A percentile compares a stretch with the other conserved stretches of the same genome.
Conservation (phyloP, 768 basidiomycete genomes). For the Gymnopilus junonius region DNA sequence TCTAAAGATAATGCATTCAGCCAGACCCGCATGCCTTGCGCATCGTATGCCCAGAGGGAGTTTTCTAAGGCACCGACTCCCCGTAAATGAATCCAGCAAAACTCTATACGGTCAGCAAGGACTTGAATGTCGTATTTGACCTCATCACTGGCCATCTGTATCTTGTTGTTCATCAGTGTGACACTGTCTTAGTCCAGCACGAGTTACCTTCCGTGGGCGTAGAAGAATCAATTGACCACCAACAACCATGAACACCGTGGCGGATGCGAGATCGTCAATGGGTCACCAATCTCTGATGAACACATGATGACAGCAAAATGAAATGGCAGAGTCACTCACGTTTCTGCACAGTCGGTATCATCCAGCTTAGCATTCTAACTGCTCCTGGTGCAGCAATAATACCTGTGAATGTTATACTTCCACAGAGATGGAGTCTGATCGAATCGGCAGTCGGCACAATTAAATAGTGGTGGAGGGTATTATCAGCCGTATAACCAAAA, state of each 20-base stretch:
- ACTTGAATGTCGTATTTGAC: slow-evolving; percentile 98
- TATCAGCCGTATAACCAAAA: slow-evolving; percentile 96
- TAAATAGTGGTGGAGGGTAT: slow-evolving; percentile 90
- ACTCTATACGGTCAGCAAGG: slow-evolving; percentile 95
- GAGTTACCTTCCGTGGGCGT: slow-evolving; percentile 79
- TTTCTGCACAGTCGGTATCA: slow-evolving; percentile 93
- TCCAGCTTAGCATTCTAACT: slow-evolving; percentile 94
- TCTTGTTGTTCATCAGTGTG: background rate
- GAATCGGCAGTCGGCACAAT: slow-evolving; percentile 83
- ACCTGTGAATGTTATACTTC: slow-evolving; percentile 92
- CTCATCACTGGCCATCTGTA: slow-evolving; percentile 80
- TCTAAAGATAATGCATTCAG: slow-evolving; percentile 94
- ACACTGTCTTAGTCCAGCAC: background rate
- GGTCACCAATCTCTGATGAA: slow-evolving; percentile 87
- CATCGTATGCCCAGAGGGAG: slow-evolving; percentile 97
- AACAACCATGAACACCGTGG: slow-evolving; percentile 95
- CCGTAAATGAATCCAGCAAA: slow-evolving; percentile 97
- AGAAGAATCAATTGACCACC: slow-evolving; percentile 90
- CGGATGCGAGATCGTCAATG: slow-evolving; percentile 87
- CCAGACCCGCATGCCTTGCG: slow-evolving; percentile 89
- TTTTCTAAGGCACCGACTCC: slow-evolving; percentile 95
- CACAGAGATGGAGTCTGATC: slow-evolving; percentile 88
- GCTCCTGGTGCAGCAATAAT: slow-evolving; percentile 84
- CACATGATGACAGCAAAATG: slow-evolving; percentile 9
- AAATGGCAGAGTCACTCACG: slow-evolving; percentile 53